Conservation (phyloP, 257 asterid genomes). For the Asclepias syriaca region DNA sequence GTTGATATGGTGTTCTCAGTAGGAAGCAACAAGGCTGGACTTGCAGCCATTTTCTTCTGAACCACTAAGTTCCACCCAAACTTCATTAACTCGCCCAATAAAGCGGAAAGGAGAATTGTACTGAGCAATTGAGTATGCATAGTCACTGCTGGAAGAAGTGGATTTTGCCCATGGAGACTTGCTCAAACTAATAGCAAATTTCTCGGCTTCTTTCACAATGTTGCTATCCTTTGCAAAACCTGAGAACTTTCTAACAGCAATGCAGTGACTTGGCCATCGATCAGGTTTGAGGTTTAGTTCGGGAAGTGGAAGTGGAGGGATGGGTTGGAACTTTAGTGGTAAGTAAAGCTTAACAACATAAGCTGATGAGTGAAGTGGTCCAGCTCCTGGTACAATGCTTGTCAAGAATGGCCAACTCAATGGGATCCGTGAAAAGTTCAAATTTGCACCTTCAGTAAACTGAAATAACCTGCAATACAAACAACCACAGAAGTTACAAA, state of each 20-base stretch:
- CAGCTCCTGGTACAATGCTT: conserved; percentile 76
- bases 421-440: conserved; percentile 59
- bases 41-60: conserved; percentile 44
- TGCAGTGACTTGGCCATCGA: conserved; percentile 50
- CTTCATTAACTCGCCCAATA: conserved; percentile 61
- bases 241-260: conserved; percentile 72
- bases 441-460: conserved; percentile 75
- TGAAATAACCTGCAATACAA: conserved; percentile 54
- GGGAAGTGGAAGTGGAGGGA: conserved; percentile 74
- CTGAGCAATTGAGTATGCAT: conserved; percentile 77
- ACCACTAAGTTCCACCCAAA: conserved; percentile 76
- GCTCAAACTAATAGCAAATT: conserved; percentile 63
- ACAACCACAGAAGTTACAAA: not conserved
- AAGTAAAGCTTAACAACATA: conserved; percentile 51
- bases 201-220: conserved; percentile 77
- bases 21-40: conserved; percentile 34
- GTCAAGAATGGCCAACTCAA: conserved; percentile 75
- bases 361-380: conserved; percentile 81
- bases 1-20: conserved; percentile 22
- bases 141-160: conserved; percentile 36
- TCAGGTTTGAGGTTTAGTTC: conserved; percentile 64
- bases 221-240: conserved; percentile 76
- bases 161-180: conserved; percentile 61
- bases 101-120: conserved; percentile 61
- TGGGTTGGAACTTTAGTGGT: conserved; percentile 50